Conservation (phyloP, 345 rosid species). For the Syzygium oleosum region DNA sequence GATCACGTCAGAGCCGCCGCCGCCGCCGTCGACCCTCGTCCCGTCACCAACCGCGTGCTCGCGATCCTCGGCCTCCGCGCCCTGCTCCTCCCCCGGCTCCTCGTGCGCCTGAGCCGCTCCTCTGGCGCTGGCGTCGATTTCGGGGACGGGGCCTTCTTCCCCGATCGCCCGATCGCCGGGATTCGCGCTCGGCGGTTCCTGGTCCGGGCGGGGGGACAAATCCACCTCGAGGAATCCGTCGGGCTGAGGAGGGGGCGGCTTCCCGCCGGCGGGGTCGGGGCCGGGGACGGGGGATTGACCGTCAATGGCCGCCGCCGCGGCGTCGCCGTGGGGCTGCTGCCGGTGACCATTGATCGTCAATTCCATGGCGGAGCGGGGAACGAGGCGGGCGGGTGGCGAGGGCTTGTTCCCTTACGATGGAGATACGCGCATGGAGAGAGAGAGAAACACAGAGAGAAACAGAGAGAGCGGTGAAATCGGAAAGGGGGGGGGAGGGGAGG, state of each 20-base stretch:
- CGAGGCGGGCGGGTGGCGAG: not conserved
- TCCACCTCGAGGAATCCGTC: not conserved
- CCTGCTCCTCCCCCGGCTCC: not conserved
- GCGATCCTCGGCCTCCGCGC: not conserved
- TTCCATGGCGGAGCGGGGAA: not conserved
- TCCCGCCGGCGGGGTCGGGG: not conserved
- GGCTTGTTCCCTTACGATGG: not conserved
- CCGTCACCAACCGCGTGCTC: not conserved
- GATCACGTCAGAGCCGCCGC: not conserved
- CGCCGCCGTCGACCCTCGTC: not conserved
- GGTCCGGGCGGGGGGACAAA: not conserved
- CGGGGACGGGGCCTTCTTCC: not conserved
- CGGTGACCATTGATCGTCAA: not conserved
- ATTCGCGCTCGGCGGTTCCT: not conserved
- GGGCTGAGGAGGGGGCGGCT: not conserved
- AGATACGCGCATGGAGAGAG: not conserved
- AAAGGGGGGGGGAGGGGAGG: conserved; percentile 1
- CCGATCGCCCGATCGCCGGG: not conserved
- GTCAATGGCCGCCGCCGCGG: not conserved
- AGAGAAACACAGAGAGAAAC: not conserved
- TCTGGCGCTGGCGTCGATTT: not conserved
- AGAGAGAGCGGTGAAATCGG: conserved; percentile 4
- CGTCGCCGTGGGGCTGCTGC: not conserved
- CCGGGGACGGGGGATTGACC: not conserved
- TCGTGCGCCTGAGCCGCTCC: not conserved